Conservation (phyloP, 257 asterid genomes). For the Ehretia macrophylla region DNA sequence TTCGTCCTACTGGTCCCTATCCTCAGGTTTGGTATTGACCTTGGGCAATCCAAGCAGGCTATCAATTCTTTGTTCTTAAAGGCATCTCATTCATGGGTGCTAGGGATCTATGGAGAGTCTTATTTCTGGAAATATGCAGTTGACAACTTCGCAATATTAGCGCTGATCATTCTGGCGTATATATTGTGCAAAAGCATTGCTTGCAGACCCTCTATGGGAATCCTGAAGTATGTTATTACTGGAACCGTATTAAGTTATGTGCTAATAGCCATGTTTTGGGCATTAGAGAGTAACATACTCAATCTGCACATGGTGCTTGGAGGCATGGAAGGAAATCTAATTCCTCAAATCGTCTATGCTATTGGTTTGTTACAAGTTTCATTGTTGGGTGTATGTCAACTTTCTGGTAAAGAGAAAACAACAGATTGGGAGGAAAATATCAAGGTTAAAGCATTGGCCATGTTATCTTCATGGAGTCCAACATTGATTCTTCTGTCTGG, state of each 20-base stretch:
- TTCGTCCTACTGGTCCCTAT: conserved; percentile 68
- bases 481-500: conserved; percentile 75
- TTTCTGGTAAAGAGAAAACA: conserved; percentile 26
- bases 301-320: conserved; percentile 25
- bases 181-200: conserved; percentile 48
- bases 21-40: conserved; percentile 75
- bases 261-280: conserved; percentile 66
- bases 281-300: conserved; percentile 43
- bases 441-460: conserved; percentile 44
- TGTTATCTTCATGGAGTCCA: conserved; percentile 79
- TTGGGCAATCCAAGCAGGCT: conserved; percentile 49
- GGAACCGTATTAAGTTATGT: conserved; percentile 50
- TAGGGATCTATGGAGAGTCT: conserved; percentile 44
- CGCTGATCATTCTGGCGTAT: conserved; percentile 54
- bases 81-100: conserved; percentile 47
- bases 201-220: conserved; percentile 40
- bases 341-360: conserved; percentile 71
- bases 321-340: conserved; percentile 39
- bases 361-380: conserved; percentile 65
- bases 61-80: conserved; percentile 46
- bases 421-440: conserved; percentile 37
- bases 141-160: conserved; percentile 56
- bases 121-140: conserved; percentile 43
- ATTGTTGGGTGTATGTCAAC: conserved; percentile 35
- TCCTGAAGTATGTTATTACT: conserved; percentile 44